These are phyloP conservation scores for Clonostachys sp. DNA, from an alignment of 2,329 filamentous ascomycete genomes.

Conservation along the genomic window DNA sequence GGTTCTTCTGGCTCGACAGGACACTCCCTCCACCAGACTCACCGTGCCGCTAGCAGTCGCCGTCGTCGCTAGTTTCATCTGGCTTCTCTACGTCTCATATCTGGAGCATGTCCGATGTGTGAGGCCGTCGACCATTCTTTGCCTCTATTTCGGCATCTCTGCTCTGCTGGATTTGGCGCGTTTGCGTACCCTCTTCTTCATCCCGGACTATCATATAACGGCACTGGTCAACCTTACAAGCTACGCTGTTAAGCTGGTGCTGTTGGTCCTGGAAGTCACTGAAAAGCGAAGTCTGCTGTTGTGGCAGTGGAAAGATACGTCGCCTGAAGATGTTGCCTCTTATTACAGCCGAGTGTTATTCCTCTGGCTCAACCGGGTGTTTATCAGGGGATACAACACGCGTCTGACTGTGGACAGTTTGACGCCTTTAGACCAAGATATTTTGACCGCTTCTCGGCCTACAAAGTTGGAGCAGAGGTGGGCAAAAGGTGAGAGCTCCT, in stretches of 20 bases:
- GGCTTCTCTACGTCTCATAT: slow-evolving; percentile 32
- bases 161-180: slow-evolving; percentile 38
- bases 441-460: slow-evolving; percentile 8
- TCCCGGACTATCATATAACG: slow-evolving; percentile 7
- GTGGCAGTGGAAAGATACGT: background rate
- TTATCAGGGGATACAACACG: no score
- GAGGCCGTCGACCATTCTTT: slow-evolving; percentile 39
- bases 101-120: slow-evolving; percentile 38
- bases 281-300: slow-evolving; percentile 27
- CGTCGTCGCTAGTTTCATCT: slow-evolving; percentile 7
- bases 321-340: background rate
- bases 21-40: background rate
- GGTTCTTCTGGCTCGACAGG: slow-evolving; percentile 1
- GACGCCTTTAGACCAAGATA: slow-evolving; percentile 4
- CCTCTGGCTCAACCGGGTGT: slow-evolving; percentile 6
- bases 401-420: no score
- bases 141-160: slow-evolving; percentile 37
- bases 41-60: slow-evolving; percentile 6
- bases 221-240: slow-evolving; percentile 34
- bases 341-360: slow-evolving; percentile 26
- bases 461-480: slow-evolving; percentile 9
- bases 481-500: slow-evolving; percentile 6
- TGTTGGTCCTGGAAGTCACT: slow-evolving; percentile 36
- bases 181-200: slow-evolving; percentile 35
- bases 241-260: slow-evolving; percentile 33